These are phyloP conservation scores for Mallotus nudiflorus DNA, from an alignment of 345 rosid genomes.

Conservation along the genomic window DNA sequence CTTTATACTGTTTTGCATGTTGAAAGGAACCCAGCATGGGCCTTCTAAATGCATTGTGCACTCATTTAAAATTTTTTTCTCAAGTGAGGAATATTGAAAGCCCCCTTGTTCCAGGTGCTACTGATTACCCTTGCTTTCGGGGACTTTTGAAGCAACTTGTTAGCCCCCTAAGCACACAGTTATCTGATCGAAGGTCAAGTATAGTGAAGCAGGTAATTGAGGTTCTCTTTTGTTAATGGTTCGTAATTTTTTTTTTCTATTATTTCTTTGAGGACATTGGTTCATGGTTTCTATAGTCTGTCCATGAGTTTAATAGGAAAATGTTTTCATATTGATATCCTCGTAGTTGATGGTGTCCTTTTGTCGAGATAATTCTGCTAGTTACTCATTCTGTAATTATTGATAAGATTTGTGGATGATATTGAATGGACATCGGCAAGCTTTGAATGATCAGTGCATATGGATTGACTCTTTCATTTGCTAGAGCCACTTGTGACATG, in stretches of 20 bases:
- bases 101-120: conserved; percentile 63
- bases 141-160: conserved; percentile 94
- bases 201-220: conserved; percentile 86
- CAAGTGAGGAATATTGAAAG: conserved; percentile 15
- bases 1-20: not conserved
- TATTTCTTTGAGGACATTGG: not conserved
- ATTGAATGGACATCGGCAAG: no score
- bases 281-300: not conserved
- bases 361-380: not conserved
- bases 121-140: conserved; percentile 76
- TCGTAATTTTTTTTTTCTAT: not conserved
- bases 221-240: conserved; percentile 3
- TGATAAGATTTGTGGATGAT: no score
- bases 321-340: not conserved
- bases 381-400: no score
- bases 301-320: not conserved
- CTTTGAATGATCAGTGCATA: no score
- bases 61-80: not conserved
- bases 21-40: not conserved
- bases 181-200: conserved; percentile 93
- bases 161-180: conserved; percentile 78
- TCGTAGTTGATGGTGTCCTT: not conserved
- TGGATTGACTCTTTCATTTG: no score
- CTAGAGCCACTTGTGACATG: no score
- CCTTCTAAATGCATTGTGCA: not conserved